Evolutionary conservation across 106 monocot genomes (phyloP).

Genomic region (Xerophyta viscosa): DNA sequence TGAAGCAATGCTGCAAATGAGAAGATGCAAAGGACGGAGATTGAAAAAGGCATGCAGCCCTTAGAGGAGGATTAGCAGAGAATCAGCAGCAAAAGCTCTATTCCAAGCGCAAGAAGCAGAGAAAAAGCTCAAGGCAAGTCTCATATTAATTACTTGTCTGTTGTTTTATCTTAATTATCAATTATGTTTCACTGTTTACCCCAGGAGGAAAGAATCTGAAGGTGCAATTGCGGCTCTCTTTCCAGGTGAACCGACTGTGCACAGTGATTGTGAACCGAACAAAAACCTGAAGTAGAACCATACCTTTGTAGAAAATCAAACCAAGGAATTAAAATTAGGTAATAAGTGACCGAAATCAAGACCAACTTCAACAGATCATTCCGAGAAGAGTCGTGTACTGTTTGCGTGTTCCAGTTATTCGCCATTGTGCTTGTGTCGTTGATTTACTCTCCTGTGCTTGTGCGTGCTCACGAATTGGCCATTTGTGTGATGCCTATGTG

Average conservation of each 20-base stretch:
- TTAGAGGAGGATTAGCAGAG: constrained; percentile 83
- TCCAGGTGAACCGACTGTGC: constrained; percentile 27
- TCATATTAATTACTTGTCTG: background rate
- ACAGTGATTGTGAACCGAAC: constrained; percentile 29
- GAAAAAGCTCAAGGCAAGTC: constrained; percentile 57
- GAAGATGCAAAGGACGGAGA: constrained; percentile 80
- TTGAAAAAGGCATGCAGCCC: constrained; percentile 60
- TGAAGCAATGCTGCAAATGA: constrained; percentile 8
- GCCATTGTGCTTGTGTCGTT: no score
- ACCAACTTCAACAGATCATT: no score
- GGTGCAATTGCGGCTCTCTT: constrained; percentile 39
- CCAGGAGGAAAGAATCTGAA: constrained; percentile 61
- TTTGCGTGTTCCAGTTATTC: no score
- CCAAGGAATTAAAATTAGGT: no score
- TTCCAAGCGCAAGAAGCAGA: constrained; percentile 65
- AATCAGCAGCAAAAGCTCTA: constrained; percentile 74
- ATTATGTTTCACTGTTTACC: background rate
- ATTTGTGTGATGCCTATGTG: no score
- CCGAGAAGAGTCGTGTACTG: no score
- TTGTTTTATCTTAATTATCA: background rate
- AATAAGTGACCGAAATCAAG: no score
- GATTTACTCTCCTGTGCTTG: no score
- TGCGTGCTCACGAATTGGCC: no score
- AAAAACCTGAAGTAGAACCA: constrained; percentile 39
- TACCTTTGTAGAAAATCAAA: no score